These are phyloP conservation scores for Castanea sativa DNA, from an alignment of 306 rosid genomes.

Conservation along the genomic window DNA sequence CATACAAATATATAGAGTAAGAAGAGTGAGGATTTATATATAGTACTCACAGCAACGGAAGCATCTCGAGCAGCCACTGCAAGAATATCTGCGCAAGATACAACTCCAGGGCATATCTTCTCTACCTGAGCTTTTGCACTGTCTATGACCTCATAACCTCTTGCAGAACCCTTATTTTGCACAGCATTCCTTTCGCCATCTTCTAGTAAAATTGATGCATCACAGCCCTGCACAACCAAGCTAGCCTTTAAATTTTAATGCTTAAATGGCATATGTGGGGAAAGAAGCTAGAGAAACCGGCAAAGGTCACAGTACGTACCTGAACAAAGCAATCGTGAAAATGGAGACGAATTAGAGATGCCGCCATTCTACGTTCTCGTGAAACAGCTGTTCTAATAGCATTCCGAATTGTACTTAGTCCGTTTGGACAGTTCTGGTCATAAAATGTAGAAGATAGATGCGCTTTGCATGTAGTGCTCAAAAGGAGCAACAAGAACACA, in stretches of 20 bases:
- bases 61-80: no score
- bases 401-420: conserved; percentile 43
- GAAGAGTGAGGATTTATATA: no score
- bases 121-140: no score
- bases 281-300: no score
- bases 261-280: no score
- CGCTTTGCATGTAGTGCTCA: conserved; percentile 33
- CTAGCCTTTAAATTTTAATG: no score
- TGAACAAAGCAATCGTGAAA: conserved; percentile 53
- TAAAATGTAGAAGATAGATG: conserved; percentile 48
- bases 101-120: no score
- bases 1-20: no score
- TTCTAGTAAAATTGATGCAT: conserved; percentile 46
- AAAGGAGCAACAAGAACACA: conserved; percentile 12
- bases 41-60: no score
- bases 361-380: conserved; percentile 45
- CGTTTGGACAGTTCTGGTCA: conserved; percentile 48
- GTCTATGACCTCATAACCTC: conserved; percentile 50
- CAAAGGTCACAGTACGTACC: background rate
- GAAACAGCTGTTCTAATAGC: conserved; percentile 37
- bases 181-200: conserved; percentile 42
- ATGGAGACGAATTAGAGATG: conserved; percentile 48
- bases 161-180: conserved; percentile 25
- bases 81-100: no score
- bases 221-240: conserved; percentile 43